Evolutionary conservation across 225 moss, liverwort and hornwort genomes (phyloP).

Genomic region (Marchantia paleacea): DNA sequence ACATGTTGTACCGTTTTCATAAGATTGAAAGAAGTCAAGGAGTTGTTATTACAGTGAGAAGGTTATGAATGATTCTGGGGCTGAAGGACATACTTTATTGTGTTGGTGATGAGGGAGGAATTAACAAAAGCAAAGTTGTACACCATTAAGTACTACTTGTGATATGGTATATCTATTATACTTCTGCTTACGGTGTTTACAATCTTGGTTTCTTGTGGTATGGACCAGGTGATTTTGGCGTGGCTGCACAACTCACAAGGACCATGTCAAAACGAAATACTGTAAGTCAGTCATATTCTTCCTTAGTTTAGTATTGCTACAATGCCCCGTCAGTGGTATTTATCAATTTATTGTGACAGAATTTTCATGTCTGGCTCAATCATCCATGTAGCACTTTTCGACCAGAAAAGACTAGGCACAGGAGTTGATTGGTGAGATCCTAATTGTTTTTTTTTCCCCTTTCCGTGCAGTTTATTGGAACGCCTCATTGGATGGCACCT

Average conservation of each 20-base stretch:
- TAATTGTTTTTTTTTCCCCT: not conserved
- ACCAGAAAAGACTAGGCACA: not conserved
- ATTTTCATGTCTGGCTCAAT: not conserved
- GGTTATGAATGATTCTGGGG: too few relatives aligned
- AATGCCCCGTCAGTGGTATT: too few relatives aligned
- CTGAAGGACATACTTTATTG: too few relatives aligned
- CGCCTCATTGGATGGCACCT: slow-evolving; percentile 99
- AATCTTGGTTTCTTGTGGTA: not conserved
- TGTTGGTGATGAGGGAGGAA: too few relatives aligned
- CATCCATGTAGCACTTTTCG: not conserved
- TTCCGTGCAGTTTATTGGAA: slow-evolving; percentile 70
- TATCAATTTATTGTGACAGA: too few relatives aligned
- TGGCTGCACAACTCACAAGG: slow-evolving; percentile 94
- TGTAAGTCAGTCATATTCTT: slow-evolving; percentile 20
- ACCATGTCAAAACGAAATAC: slow-evolving; percentile 99
- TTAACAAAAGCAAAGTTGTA: too few relatives aligned
- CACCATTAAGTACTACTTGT: not conserved
- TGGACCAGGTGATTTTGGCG: slow-evolving; percentile 74
- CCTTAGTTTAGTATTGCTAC: too few relatives aligned
- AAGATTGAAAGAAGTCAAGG: too few relatives aligned
- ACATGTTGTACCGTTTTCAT: too few relatives aligned
- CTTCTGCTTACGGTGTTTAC: not conserved
- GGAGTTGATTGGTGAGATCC: not conserved
- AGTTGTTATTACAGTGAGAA: too few relatives aligned
- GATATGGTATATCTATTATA: not conserved